A percentile compares a stretch with the other conserved stretches of the same genome.
These are phyloP conservation scores for Lentinula lateritia DNA, from an alignment of 768 basidiomycete species.

Conservation along the genomic window DNA sequence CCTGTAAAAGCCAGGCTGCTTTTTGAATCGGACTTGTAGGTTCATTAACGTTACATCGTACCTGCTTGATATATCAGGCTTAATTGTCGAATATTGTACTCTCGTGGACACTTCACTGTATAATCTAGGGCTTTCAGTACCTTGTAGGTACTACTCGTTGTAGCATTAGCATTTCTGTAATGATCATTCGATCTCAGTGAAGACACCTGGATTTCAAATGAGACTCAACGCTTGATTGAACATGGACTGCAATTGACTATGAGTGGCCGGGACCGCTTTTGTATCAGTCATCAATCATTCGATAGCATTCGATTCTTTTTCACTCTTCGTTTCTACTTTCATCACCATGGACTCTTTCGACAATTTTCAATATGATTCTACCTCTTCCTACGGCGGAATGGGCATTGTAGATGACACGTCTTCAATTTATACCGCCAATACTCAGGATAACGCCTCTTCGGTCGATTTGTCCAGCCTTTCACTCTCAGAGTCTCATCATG, in stretches of 20 bases:
- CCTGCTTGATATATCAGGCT: not conserved
- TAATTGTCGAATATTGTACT: not conserved
- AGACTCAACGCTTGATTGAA: too few species aligned
- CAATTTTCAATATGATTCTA: slow-evolving; percentile 81
- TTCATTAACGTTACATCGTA: not conserved
- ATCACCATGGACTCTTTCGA: slow-evolving; percentile 73
- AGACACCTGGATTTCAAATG: too few species aligned
- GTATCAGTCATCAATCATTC: not conserved
- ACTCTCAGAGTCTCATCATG: slow-evolving; percentile 56
- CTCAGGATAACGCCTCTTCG: slow-evolving; percentile 47
- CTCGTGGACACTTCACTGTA: not conserved
- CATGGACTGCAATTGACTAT: too few species aligned
- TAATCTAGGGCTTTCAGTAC: not conserved
- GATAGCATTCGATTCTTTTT: not conserved
- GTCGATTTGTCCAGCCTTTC: slow-evolving; percentile 68
- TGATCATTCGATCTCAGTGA: not conserved
- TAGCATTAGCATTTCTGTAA: not conserved
- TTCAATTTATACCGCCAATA: slow-evolving; percentile 73
- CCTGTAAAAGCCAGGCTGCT: slow-evolving; percentile 1
- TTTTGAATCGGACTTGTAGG: not conserved
- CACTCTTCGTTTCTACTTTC: not conserved
- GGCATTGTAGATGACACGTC: slow-evolving; percentile 76
- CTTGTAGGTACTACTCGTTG: not conserved
- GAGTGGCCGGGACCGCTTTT: not conserved
- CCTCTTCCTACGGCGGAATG: slow-evolving; percentile 71